Conservation (phyloP, 345 rosid genomes). For the Citrus sp. region DNA sequence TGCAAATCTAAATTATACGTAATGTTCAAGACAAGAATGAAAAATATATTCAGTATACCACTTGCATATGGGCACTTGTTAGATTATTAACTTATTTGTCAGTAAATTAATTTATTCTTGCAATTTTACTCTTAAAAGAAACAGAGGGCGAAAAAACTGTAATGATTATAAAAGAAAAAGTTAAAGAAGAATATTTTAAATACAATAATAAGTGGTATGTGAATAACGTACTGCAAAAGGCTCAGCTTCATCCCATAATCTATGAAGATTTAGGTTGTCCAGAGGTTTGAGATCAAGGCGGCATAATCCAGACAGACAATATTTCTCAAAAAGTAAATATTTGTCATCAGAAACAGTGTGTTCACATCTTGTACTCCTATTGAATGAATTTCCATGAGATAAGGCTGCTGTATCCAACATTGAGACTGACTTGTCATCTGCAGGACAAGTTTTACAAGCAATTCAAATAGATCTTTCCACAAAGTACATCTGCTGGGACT, state of each 20-base stretch:
- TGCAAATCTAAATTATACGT: not conserved
- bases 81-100: not conserved
- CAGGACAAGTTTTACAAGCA: slow-evolving; percentile 5
- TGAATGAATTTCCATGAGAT: slow-evolving; percentile 14
- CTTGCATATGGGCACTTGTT: not conserved
- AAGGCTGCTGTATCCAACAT: slow-evolving; percentile 14
- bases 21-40: not conserved
- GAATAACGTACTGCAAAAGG: slow-evolving; percentile 56
- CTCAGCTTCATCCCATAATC: slow-evolving; percentile 61
- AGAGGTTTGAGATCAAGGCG: slow-evolving; percentile 59
- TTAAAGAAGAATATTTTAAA: not conserved
- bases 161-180: not conserved
- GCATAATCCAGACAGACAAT: slow-evolving; percentile 61
- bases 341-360: slow-evolving; percentile 25
- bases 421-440: slow-evolving; percentile 29
- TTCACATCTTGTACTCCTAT: slow-evolving; percentile 20
- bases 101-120: not conserved
- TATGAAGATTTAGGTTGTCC: slow-evolving; percentile 41
- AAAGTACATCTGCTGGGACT: not conserved
- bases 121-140: not conserved
- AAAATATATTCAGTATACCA: not conserved
- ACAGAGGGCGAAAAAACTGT: not conserved
- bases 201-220: slow-evolving; percentile 2
- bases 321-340: slow-evolving; percentile 57
- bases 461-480: not conserved